Conservation (phyloP, 257 asterid genomes). For the Catharanthus roseus region DNA sequence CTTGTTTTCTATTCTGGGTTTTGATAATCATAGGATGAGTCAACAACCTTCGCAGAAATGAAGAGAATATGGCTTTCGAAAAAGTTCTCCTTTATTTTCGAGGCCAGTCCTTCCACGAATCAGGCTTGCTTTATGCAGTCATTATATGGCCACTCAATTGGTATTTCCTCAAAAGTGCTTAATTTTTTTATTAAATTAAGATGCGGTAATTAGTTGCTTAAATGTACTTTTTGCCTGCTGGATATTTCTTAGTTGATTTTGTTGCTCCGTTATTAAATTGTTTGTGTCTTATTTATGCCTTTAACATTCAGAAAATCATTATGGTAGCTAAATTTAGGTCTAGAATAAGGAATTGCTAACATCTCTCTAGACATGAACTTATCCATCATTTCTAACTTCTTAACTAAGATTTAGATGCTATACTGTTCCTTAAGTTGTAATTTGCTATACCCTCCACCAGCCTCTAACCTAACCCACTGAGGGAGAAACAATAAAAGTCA, state of each 20-base stretch:
- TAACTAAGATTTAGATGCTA: not conserved
- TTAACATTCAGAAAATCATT: not conserved
- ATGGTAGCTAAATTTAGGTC: not conserved
- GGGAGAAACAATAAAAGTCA: no score
- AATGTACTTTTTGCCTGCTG: not conserved
- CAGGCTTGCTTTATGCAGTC: slow-evolving; percentile 90
- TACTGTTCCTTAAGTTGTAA: no score
- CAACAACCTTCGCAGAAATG: slow-evolving; percentile 56
- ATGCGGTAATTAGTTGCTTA: not conserved
- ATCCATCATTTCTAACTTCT: not conserved
- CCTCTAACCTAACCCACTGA: no score
- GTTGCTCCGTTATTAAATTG: no score
- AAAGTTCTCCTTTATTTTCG: slow-evolving; percentile 71
- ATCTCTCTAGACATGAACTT: not conserved
- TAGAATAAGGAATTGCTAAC: not conserved
- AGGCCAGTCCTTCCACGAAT: slow-evolving; percentile 75
- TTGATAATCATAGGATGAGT: slow-evolving; percentile 38
- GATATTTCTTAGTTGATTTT: not conserved
- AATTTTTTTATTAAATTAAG: no score
- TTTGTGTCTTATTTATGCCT: not conserved
- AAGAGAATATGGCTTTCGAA: slow-evolving; percentile 74
- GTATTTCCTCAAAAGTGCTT: slow-evolving; percentile 34
- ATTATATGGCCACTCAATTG: slow-evolving; percentile 59
- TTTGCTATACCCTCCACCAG: no score
- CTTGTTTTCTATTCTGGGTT: not conserved